These are phyloP conservation scores for Saccharomyces eubayanus DNA, from an alignment of 805 yeast genomes.

Conservation along the genomic window DNA sequence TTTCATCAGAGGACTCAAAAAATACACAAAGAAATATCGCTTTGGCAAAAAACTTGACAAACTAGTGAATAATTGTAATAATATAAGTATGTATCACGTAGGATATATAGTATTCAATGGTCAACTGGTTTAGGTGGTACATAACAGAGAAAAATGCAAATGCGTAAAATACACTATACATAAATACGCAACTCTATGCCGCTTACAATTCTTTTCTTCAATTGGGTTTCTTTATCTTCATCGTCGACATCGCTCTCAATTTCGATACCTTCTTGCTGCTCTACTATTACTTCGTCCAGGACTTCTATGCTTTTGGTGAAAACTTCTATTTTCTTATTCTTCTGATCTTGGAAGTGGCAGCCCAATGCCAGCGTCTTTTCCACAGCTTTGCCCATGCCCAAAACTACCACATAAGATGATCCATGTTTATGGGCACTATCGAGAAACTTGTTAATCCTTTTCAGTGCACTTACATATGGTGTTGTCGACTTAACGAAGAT, in stretches of 20 bases:
- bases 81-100: background rate
- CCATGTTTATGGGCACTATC: slow-evolving; percentile 38
- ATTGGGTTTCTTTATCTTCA: slow-evolving; percentile 26
- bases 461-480: slow-evolving; percentile 66
- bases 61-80: background rate
- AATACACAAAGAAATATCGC: background rate
- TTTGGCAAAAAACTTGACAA: background rate
- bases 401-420: slow-evolving; percentile 43
- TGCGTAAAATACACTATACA: slow-evolving; percentile 4
- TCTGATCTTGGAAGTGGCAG: slow-evolving; percentile 45
- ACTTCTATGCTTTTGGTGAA: slow-evolving; percentile 60
- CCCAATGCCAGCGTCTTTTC: slow-evolving; percentile 58
- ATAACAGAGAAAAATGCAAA: background rate
- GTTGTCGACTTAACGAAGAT: slow-evolving; percentile 56
- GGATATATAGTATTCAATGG: background rate
- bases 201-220: slow-evolving; percentile 34
- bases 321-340: slow-evolving; percentile 47
- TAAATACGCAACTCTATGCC: slow-evolving; percentile 38
- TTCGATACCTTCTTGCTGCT: slow-evolving; percentile 25
- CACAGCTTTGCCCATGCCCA: slow-evolving; percentile 73
- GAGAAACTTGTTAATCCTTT: slow-evolving; percentile 50
- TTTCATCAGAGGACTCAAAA: background rate
- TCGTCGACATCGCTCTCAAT: slow-evolving; percentile 24
- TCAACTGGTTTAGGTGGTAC: background rate
- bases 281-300: slow-evolving; percentile 51